phyloP scores from a whole-genome alignment of 345 rosid genomes.

The Capsella bursapastoris region DNA sequence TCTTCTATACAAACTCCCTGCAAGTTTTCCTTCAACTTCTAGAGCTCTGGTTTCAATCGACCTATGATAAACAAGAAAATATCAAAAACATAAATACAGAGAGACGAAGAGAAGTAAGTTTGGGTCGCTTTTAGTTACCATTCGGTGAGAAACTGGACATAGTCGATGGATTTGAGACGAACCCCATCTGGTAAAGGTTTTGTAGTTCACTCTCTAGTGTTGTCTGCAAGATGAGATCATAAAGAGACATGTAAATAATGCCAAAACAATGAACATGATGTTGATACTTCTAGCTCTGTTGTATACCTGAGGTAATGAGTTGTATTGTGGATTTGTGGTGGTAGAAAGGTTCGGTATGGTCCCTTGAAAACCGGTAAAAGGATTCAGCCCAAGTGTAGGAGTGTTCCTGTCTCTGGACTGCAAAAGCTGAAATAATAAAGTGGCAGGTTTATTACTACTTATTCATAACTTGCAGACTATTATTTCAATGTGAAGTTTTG shows the following conservation, averaged over 20 bases:
- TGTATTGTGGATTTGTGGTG: slow-evolving; percentile 59
- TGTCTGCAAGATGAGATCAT: slow-evolving; percentile 46
- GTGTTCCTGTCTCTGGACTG: slow-evolving; percentile 60
- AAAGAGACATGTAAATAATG: background rate
- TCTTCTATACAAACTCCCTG: slow-evolving; percentile 45
- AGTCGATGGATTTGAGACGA: slow-evolving; percentile 61
- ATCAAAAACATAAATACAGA: background rate
- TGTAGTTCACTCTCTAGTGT: slow-evolving; percentile 71
- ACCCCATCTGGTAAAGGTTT: slow-evolving; percentile 77
- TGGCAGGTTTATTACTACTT: slow-evolving; percentile 32
- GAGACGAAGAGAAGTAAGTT: slow-evolving; percentile 15
- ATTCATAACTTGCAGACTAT: slow-evolving; percentile 19
- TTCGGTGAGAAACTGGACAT: slow-evolving; percentile 61
- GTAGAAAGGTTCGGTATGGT: slow-evolving; percentile 54
- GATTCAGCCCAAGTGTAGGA: slow-evolving; percentile 55
- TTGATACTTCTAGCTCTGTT: slow-evolving; percentile 14
- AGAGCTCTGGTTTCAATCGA: slow-evolving; percentile 74
- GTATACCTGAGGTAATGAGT: slow-evolving; percentile 65
- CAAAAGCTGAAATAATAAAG: slow-evolving; percentile 55
- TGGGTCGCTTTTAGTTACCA: slow-evolving; percentile 46
- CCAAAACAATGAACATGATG: background rate
- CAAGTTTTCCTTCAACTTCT: slow-evolving; percentile 36
- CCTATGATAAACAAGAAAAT: slow-evolving; percentile 38
- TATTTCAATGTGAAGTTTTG: background rate
- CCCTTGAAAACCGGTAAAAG: slow-evolving; percentile 57